Base-by-base conservation (phyloP, 495 filamentous ascomycete species). In the Neohortaea acidophila region DNA sequence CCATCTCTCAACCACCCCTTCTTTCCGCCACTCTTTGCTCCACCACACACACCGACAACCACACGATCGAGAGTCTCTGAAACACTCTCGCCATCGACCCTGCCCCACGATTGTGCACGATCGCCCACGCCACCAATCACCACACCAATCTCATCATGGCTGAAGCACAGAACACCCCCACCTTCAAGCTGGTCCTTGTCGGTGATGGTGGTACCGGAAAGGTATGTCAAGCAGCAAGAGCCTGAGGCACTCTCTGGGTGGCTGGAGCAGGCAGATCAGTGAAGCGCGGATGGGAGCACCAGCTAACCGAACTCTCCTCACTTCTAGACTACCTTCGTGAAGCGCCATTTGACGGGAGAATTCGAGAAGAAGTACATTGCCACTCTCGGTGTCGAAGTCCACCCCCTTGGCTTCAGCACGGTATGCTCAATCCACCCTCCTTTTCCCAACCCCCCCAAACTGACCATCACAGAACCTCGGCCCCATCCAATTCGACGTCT, bases 341-440 rank as follows among this genome's bases (percentile, higher is more conserved):
- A 96, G 77, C 91, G 91, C 55, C 91, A 99, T 64, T 68, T 96
- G 70, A 96, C 91, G 59, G 91, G 91, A 49, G 91, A 99, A 61
- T 99, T 99, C 59, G 91, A 99, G 73, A 99, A 99, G 79, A 99
- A 96, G 69, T 99, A 99, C 66, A 94, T 99, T 62, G 91, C 91
- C 47, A 99, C 91, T 40, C 78, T 99, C 42, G 91, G 91, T 80
- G 91, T 99, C 53, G 91, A 99, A 61, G 91, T 99, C 50, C 91
- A 99, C 67, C 83, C 85, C 58, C 78, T 92, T 44, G 76, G 70
- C 52, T 93, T 93, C 74, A 83, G 73, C 53, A 93, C 85, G 55
- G 83, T 92, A 81, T 65, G 80, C 71, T 44, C 38, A 28, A 27
- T 51, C 43, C 31, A 14, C 15, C 5, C 8, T n/a, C n/a, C n/a